Conservation (phyloP, 2,329 filamentous ascomycete genomes). For the Penicillium sp. region DNA sequence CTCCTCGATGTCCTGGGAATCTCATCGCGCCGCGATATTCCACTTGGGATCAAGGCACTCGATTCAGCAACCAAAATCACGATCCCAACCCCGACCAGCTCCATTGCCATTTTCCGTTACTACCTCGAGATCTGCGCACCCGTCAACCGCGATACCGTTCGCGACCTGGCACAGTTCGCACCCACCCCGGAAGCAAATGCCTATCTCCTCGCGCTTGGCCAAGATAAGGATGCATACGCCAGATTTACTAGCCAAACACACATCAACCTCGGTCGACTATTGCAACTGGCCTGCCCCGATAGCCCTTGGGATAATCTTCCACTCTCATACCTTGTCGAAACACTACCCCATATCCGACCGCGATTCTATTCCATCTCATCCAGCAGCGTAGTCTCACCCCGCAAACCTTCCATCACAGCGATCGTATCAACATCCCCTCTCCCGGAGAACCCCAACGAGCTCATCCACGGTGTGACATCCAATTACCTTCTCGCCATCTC, state of each 20-base stretch:
- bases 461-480: conserved; percentile 86
- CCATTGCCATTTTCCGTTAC: conserved; percentile 80
- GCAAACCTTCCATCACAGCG: conserved; percentile 69
- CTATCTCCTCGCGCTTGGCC: conserved; percentile 77
- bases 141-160: conserved; percentile 86
- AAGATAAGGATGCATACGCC: conserved; percentile 83
- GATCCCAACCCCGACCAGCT: conserved; percentile 86
- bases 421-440: conserved; percentile 78
- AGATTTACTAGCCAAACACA: conserved; percentile 71
- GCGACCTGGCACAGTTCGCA: conserved; percentile 77
- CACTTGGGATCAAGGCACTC: conserved; percentile 56
- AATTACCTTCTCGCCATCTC: conserved; percentile 79
- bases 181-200: conserved; percentile 72
- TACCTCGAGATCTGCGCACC: conserved; percentile 91
- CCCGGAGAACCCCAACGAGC: conserved; percentile 63
- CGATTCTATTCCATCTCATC: conserved; percentile 97
- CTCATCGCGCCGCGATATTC: conserved; percentile 27
- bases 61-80: conserved; percentile 77
- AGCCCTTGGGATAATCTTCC: conserved; percentile 75
- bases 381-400: conserved; percentile 48
- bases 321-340: conserved; percentile 86
- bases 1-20: conserved; percentile 73
- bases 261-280: conserved; percentile 58
- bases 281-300: conserved; percentile 63
- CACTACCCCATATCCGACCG: conserved; percentile 81